Evolutionary conservation across 2,329 filamentous ascomycete species (phyloP).

Genomic region (Phialophora expanda): DNA sequence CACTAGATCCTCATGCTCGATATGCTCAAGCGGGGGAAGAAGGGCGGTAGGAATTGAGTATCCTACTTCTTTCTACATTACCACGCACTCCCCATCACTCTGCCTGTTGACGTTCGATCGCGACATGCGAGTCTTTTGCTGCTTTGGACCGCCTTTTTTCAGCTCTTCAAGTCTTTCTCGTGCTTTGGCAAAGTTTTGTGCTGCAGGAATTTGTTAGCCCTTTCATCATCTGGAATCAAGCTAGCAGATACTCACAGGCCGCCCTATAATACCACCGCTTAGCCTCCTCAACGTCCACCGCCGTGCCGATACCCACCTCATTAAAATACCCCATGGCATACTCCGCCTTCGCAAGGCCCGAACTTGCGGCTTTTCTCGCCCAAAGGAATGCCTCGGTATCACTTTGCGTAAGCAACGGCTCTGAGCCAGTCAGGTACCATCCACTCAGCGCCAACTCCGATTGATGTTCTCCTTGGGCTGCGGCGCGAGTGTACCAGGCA

Average conservation of each 20-base stretch:
- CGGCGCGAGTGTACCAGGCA: constrained; percentile 90
- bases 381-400: constrained; percentile 97
- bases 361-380: constrained; percentile 89
- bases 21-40: background rate
- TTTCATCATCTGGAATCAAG: background rate
- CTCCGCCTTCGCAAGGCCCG: constrained; percentile 88
- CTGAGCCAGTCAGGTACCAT: constrained; percentile 94
- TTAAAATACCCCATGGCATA: constrained; percentile 94
- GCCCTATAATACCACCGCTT: constrained; percentile 98
- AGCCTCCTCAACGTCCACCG: constrained; percentile 87
- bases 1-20: background rate
- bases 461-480: constrained; percentile 92
- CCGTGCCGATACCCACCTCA: constrained; percentile 88
- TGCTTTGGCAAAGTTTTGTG: constrained; percentile 92
- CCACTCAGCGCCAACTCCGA: constrained; percentile 81
- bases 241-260: constrained; percentile 73
- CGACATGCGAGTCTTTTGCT: constrained; percentile 76
- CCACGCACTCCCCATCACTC: constrained; percentile 83
- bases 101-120: constrained; percentile 80
- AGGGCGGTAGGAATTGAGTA: background rate
- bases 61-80: constrained; percentile 69
- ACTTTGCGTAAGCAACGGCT: constrained; percentile 85
- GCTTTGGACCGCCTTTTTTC: constrained; percentile 75
- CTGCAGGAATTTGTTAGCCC: constrained; percentile 53
- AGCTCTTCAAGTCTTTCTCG: constrained; percentile 91